Base-by-base conservation (phyloP, 2,329 filamentous ascomycete genomes). In the Talaromyces amestolkiae region DNA sequence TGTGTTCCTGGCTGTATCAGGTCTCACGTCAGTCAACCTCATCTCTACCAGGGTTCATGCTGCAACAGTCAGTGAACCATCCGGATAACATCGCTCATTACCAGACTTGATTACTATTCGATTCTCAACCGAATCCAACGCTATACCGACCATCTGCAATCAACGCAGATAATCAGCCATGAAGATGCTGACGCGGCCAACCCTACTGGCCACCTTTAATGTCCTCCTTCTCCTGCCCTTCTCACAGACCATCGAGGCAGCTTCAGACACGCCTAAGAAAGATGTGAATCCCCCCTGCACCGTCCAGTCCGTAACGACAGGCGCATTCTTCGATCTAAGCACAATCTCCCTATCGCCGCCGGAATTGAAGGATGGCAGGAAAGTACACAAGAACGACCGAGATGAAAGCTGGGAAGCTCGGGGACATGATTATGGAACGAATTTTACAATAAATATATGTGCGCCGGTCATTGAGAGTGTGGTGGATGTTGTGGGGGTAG, bases 291-390 rank as follows among this genome's bases (percentile, higher is more conserved):
- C 83, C 63, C 84, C 86, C 68, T 89, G 87, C 74, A 87, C 87
- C n/a, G 84, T 86, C 65, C 82, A 84, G 68, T 88, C 86, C 27
- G 84, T 86, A 3, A 83, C 81, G n/a, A 84, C 82, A 13, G 86
- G 86, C 65, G 80, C 84, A 63, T 89, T 87, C 79, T 89, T 87
- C 77, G 87, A 89, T 72, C 80, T 89, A 33, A 87, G 82, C 69
- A 79, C 83, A 8, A 81, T 89, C 68, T 82, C 82, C 35, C 75
- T 87, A 61, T 78, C 77, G 43, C 81, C 82, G 39, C 83, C 84
- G 13, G 74, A 75, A 62, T 54, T 71, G 49, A 77, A 79, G 63
- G 75, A 80, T 61, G 75, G 77, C 49, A 75, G 79, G 63, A 81
- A 79, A 64, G 68, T 73, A 56, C 71, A 74, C 61, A 77, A 76